Base-by-base conservation (phyloP, 768 basidiomycete genomes). In the Tylopilus plumbeoviolaceoides region DNA sequence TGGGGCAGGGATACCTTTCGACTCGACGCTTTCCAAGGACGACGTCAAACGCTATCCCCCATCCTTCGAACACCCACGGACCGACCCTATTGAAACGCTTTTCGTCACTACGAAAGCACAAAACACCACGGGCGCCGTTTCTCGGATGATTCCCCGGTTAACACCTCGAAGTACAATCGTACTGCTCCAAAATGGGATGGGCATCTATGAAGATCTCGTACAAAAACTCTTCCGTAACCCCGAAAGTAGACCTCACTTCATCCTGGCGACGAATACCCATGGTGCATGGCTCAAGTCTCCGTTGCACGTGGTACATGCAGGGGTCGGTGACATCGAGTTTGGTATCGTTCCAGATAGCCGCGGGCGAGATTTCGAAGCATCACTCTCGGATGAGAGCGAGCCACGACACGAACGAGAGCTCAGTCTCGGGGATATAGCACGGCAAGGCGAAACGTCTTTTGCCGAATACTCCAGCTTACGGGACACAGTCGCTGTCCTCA, bases 161-260 rank as follows among this genome's bases (percentile, higher is more conserved):
- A 74, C 78, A 5, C 65, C 77, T 0, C 68, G 78, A 46, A 88
- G 86, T 41, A 95, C 94, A 33, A 84, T 98, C 58, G 89, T 95
- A 3, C 79, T 99, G n/a, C 70, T 98, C 48, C 91, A 95, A 63
- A 95, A 95, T 65, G 95, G 95, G 23, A 89, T 97, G 84, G 95
- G 93, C 11, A 73, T 95, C 9, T 90, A 92, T 68, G 95, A 98
- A 51, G 73, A 82, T 54, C 76, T 97, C 44, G 66, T 91, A 17
- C 63, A 71, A 7, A 60, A 77, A 7, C 60, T 92, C 40, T 98
- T 93, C 67, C 84, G 78, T 18, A 87, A 93, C 66, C 78, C 84
- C 21, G 66, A 75, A 31, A 73, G 76, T 27, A 82, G 95, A 35
- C 95, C 95, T 12, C 85, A 89, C 61, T 92, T 98, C 65, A 79